Conservation (phyloP, 495 filamentous ascomycete genomes). For the Xylaria palmicola region DNA sequence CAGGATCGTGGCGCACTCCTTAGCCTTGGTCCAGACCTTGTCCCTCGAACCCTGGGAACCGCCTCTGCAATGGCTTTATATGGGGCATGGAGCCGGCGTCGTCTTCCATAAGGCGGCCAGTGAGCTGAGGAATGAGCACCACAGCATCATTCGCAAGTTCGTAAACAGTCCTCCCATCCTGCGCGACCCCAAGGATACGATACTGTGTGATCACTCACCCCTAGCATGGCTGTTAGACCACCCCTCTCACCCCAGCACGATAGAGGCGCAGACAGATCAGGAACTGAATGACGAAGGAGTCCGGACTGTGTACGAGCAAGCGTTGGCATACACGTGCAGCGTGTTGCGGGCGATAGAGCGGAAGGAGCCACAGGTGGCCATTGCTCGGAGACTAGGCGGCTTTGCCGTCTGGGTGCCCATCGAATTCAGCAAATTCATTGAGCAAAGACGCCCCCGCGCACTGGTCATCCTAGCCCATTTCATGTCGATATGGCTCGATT, state of each 20-base stretch:
- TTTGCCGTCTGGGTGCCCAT: constrained; percentile 39
- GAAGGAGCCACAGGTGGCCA: constrained; percentile 25
- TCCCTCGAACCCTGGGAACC: constrained; percentile 33
- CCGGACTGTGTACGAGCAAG: constrained; percentile 31
- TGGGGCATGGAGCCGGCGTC: constrained; percentile 29
- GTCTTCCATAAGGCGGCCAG: constrained; percentile 26
- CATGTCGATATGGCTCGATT: constrained; percentile 35
- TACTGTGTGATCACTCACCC: constrained; percentile 23
- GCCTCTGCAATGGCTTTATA: constrained; percentile 32
- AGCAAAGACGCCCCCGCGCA: constrained; percentile 39
- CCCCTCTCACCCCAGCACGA: constrained; percentile 19
- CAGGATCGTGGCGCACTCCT: constrained; percentile 30
- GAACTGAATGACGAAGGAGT: constrained; percentile 33
- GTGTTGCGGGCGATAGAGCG: constrained; percentile 29
- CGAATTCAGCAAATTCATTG: constrained; percentile 33
- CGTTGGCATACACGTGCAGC: constrained; percentile 35
- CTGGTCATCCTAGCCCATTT: constrained; percentile 41
- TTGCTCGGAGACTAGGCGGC: constrained; percentile 36
- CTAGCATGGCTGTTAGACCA: constrained; percentile 34
- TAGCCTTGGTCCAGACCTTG: constrained; percentile 33
- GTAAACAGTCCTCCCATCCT: constrained; percentile 26
- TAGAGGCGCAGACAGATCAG: constrained; percentile 22
- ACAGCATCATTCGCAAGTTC: constrained; percentile 20
- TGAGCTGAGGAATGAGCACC: constrained; percentile 16
- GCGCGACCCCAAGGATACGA: constrained; percentile 22